A percentile compares a stretch with the other conserved stretches of the same genome.
These are phyloP conservation scores for Quercus variabilis DNA, from an alignment of 306 rosid genomes.

Conservation along the genomic window DNA sequence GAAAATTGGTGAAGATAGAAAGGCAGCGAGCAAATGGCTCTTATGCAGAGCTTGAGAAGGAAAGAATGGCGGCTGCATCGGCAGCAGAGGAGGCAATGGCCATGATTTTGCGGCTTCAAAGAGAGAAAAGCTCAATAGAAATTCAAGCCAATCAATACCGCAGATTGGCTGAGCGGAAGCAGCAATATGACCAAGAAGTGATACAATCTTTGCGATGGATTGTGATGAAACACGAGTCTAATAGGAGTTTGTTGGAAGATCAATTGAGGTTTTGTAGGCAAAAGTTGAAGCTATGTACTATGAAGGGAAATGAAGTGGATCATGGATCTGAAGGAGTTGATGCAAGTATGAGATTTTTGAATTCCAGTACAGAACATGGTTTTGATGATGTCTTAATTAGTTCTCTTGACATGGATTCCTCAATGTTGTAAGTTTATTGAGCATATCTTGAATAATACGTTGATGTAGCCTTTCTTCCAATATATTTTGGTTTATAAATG, in stretches of 20 bases:
- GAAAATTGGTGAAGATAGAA: conserved; percentile 50
- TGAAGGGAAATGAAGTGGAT: conserved; percentile 24
- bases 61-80: conserved; percentile 52
- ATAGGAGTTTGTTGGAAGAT: conserved; percentile 38
- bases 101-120: conserved; percentile 71
- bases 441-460: conserved; percentile 10
- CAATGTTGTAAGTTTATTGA: conserved; percentile 25
- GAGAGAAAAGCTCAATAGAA: conserved; percentile 55
- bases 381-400: conserved; percentile 15
- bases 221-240: conserved; percentile 31
- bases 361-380: conserved; percentile 26
- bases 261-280: conserved; percentile 32
- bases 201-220: conserved; percentile 44
- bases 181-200: conserved; percentile 41
- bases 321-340: conserved; percentile 15
- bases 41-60: conserved; percentile 67
- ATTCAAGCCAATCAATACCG: conserved; percentile 63
- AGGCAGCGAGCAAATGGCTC: conserved; percentile 33
- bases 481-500: not conserved
- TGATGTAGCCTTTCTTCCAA: not conserved
- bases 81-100: conserved; percentile 86
- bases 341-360: not conserved
- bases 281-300: conserved; percentile 22
- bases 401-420: conserved; percentile 14
- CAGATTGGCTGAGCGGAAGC: conserved; percentile 55